Conservation (phyloP, 2,329 filamentous ascomycete species). For the Hypoxylon sp. region DNA sequence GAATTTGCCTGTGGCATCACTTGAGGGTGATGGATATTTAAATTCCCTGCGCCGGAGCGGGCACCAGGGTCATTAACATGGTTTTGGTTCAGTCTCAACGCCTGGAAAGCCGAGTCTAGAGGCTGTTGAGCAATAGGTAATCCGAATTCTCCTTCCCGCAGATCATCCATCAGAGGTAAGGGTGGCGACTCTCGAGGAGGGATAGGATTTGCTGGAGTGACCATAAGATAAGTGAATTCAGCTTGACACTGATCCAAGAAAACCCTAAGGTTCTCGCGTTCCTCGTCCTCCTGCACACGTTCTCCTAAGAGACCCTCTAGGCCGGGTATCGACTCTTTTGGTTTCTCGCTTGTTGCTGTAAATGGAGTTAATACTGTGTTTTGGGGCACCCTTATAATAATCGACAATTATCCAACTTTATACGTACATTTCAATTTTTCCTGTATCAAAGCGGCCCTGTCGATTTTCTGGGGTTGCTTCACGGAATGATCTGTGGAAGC, state of each 20-base stretch:
- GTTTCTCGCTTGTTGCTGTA: slow-evolving; percentile 62
- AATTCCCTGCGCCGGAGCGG: slow-evolving; percentile 65
- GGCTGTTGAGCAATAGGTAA: slow-evolving; percentile 61
- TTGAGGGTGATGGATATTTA: slow-evolving; percentile 72
- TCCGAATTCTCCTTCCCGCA: slow-evolving; percentile 70
- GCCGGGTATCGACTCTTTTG: slow-evolving; percentile 58
- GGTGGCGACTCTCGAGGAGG: slow-evolving; percentile 75
- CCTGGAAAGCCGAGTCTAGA: slow-evolving; percentile 56
- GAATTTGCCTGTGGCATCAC: slow-evolving; percentile 61
- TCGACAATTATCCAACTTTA: not conserved
- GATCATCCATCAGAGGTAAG: slow-evolving; percentile 71
- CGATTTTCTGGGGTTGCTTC: slow-evolving; percentile 58
- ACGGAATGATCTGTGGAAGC: slow-evolving; percentile 63
- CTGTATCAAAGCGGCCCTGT: slow-evolving; percentile 68
- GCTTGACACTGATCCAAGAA: slow-evolving; percentile 76
- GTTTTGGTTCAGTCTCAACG: slow-evolving; percentile 65
- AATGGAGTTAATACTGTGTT: slow-evolving; percentile 30
- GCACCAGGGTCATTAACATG: slow-evolving; percentile 68
- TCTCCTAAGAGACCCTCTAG: slow-evolving; percentile 58
- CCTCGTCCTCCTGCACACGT: slow-evolving; percentile 56
- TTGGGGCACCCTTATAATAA: not conserved
- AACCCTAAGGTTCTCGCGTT: slow-evolving; percentile 68
- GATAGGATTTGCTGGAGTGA: slow-evolving; percentile 75
- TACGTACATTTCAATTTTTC: slow-evolving; percentile 71
- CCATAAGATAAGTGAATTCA: slow-evolving; percentile 78